Evolutionary conservation across 2,329 filamentous ascomycete species (phyloP), one percentile per base, ranked within the genome.

Genomic region (Bimuria novae-zelandiae): DNA sequence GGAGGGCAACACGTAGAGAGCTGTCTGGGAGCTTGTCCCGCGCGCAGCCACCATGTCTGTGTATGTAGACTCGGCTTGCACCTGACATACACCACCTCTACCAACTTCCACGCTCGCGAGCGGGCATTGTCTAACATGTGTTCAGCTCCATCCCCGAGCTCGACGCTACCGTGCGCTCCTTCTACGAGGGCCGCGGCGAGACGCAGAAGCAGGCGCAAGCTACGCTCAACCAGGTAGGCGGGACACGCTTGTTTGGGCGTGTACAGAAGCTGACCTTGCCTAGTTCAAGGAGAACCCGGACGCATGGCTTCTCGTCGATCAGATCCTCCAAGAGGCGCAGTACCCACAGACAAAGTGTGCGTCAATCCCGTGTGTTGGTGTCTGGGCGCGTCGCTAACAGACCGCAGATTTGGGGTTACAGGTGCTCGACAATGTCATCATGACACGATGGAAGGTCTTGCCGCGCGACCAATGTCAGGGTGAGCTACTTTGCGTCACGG

Each of bases 221-320:
- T 72, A 88, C 90, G 56, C 80, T 97, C 73, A 97, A 96, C 78
- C 91, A 96, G 85, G 90, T 93, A 83, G 74, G 84, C 55, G 32
- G 32, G 16, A 40, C 40, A 37, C 10, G 44, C 36, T 46, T 47
- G 19, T 21, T 32, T 21, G 43, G 8, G 21, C 39, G 37, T n/a
- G 21, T 33, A 21, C 23, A 47, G n/a, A n/a, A 54, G 55, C 64
- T 68, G 41, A 68, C 58, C 48, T 42, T 21, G 44, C 62, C 58
- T 70, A 97, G 90, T 99, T 99, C 84, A 97, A 97, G 77, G 94
- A 97, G 80, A 96, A 97, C 71, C 92, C 93, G 53, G 94, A 99
- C 80, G 89, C 94, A 55, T 99, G 94, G 94, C 84, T 97, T 62
- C 85, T 97, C 74, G 94, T 97, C 68, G 94, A 97, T 75, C 92